phyloP scores from a whole-genome alignment of 148 eudicot species.

The Vaccinium macrocarpon region DNA sequence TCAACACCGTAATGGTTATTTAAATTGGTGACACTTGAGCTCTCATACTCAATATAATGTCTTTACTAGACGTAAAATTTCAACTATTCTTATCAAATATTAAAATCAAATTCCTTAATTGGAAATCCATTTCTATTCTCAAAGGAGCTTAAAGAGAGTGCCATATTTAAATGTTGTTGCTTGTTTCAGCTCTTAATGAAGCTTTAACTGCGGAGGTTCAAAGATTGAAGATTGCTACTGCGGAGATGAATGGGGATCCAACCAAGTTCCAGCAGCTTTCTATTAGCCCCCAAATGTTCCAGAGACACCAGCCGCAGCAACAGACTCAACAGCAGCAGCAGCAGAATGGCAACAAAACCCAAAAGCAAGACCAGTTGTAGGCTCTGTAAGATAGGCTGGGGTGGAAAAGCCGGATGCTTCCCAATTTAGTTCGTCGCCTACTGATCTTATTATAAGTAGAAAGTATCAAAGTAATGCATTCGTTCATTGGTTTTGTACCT shows the following conservation, averaged over 20 bases:
- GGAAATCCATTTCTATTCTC: neutral
- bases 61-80: neutral
- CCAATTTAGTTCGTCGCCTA: slow-evolving; percentile 13
- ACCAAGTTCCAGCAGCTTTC: slow-evolving; percentile 74
- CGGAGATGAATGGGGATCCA: slow-evolving; percentile 58
- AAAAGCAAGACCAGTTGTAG: slow-evolving; percentile 44
- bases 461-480: slow-evolving; percentile 24
- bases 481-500: slow-evolving; percentile 41
- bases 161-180: neutral
- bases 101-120: neutral
- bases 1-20: neutral
- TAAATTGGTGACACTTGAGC: neutral
- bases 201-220: slow-evolving; percentile 88
- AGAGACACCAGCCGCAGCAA: slow-evolving; percentile 31
- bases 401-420: slow-evolving; percentile 10
- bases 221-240: slow-evolving; percentile 73
- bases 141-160: neutral
- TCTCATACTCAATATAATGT: neutral
- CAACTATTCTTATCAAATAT: neutral
- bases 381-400: slow-evolving; percentile 10
- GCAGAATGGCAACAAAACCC: slow-evolving; percentile 33
- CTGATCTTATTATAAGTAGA: slow-evolving; percentile 16
- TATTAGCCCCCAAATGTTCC: slow-evolving; percentile 67
- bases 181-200: slow-evolving; percentile 75
- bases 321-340: slow-evolving; percentile 34